phyloP scores from a whole-genome alignment of 2,329 filamentous ascomycete genomes.

The Tolypocladium ophioglossoides region DNA sequence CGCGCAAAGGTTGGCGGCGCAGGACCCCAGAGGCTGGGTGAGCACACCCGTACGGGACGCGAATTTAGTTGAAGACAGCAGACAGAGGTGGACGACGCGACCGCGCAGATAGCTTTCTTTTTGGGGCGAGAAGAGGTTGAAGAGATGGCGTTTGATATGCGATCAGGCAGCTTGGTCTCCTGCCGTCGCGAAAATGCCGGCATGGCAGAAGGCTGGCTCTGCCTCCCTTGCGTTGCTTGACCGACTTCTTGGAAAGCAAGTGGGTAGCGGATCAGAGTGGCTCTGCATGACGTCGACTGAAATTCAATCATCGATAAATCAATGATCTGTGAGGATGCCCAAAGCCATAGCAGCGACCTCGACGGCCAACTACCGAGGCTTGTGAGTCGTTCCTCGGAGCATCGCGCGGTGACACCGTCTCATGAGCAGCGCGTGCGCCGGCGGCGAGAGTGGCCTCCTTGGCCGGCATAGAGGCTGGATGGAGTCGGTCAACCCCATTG shows the following conservation, averaged over 20 bases:
- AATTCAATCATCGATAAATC: not conserved
- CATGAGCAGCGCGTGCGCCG: not conserved
- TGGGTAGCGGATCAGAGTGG: not conserved
- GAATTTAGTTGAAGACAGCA: not conserved
- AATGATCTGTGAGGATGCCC: not conserved
- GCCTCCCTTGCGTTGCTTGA: not conserved
- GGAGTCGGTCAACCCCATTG: not conserved
- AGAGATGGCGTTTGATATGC: not conserved
- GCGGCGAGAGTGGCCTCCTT: not conserved
- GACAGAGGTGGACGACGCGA: not conserved
- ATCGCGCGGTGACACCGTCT: not conserved
- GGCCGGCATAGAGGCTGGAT: not conserved
- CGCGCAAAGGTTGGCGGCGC: not conserved
- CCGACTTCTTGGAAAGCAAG: not conserved
- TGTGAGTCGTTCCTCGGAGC: not conserved
- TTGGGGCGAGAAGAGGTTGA: not conserved
- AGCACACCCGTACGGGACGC: not conserved
- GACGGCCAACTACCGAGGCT: not conserved
- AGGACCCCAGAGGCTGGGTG: not conserved
- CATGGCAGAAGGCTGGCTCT: too few relatives aligned
- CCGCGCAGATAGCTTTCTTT: not conserved
- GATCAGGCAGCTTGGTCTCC: not conserved
- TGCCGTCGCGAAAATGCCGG: not conserved
- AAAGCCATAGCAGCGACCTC: not conserved
- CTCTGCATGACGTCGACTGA: not conserved